phyloP scores from a whole-genome alignment of 495 filamentous ascomycete genomes.

The Cetradonia linearis region DNA sequence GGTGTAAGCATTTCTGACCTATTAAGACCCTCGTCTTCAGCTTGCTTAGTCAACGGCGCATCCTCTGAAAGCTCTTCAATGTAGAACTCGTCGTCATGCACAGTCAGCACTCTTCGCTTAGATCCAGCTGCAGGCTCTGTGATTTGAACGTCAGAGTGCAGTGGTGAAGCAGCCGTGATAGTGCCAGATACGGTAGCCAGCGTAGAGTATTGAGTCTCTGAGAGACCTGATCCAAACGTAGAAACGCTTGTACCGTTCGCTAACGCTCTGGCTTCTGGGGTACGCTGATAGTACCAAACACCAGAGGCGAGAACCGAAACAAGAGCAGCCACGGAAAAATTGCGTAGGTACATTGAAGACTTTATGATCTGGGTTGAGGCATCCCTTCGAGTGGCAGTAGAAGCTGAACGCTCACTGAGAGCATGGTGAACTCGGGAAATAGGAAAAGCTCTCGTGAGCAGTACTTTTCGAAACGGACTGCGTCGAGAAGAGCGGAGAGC shows the following conservation, averaged over 20 bases:
- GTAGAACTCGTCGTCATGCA: constrained; percentile 76
- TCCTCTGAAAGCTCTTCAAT: constrained; percentile 71
- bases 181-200: background rate
- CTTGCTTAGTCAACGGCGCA: constrained; percentile 75
- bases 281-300: constrained; percentile 53
- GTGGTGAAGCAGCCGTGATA: constrained; percentile 8
- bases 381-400: constrained; percentile 34
- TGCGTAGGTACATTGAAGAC: constrained; percentile 56
- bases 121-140: constrained; percentile 29
- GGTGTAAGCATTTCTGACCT: constrained; percentile 93
- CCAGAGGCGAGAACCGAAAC: constrained; percentile 55
- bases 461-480: constrained; percentile 41
- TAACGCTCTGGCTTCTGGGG: constrained; percentile 23
- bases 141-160: constrained; percentile 3
- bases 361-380: constrained; percentile 29
- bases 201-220: constrained; percentile 26
- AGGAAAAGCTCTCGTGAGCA: constrained; percentile 37
- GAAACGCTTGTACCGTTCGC: constrained; percentile 26
- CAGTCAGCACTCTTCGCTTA: constrained; percentile 45
- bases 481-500: constrained; percentile 53
- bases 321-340: constrained; percentile 47
- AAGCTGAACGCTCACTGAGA: constrained; percentile 35
- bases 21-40: constrained; percentile 67
- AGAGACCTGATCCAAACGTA: constrained; percentile 23
- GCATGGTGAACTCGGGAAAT: constrained; percentile 38